Evolutionary conservation across 2,329 filamentous ascomycete genomes (phyloP).

Genomic region (Aureobasidium sp.): DNA sequence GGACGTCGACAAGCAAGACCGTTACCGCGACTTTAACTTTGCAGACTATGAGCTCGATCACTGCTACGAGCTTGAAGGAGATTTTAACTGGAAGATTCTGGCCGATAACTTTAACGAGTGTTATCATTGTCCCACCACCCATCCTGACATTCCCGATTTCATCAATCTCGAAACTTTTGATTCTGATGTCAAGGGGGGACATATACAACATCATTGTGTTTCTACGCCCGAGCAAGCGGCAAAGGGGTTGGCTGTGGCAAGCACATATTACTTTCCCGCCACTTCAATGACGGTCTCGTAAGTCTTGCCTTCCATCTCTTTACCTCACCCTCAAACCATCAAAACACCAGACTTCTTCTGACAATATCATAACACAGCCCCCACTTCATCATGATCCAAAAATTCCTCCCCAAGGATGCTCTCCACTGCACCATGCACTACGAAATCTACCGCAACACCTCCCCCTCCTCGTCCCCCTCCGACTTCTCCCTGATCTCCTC

Average conservation of each 20-base stretch:
- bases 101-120: conserved; percentile 57
- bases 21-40: conserved; percentile 42
- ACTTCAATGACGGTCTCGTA: conserved; percentile 46
- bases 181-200: conserved; percentile 43
- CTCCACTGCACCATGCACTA: conserved; percentile 51
- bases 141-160: conserved; percentile 51
- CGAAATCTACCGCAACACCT: conserved; percentile 56
- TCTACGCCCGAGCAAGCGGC: conserved; percentile 44
- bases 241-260: conserved; percentile 40
- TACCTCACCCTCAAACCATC: too few species aligned
- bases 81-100: conserved; percentile 54
- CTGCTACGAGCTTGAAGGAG: conserved; percentile 47
- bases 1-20: conserved; percentile 39
- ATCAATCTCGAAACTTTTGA: conserved; percentile 51
- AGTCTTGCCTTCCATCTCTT: conserved; percentile 24
- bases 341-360: too few species aligned
- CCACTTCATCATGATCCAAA: conserved; percentile 56
- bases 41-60: conserved; percentile 52
- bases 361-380: too few species aligned
- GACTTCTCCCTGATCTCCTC: conserved; percentile 52
- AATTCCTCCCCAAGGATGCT: conserved; percentile 51
- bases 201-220: conserved; percentile 43
- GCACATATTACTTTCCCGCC: conserved; percentile 47
- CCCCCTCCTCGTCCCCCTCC: conserved; percentile 49
- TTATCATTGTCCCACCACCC: conserved; percentile 55